Evolutionary conservation across 495 filamentous ascomycete species (phyloP).

Genomic region (Filosporella fistucella): DNA sequence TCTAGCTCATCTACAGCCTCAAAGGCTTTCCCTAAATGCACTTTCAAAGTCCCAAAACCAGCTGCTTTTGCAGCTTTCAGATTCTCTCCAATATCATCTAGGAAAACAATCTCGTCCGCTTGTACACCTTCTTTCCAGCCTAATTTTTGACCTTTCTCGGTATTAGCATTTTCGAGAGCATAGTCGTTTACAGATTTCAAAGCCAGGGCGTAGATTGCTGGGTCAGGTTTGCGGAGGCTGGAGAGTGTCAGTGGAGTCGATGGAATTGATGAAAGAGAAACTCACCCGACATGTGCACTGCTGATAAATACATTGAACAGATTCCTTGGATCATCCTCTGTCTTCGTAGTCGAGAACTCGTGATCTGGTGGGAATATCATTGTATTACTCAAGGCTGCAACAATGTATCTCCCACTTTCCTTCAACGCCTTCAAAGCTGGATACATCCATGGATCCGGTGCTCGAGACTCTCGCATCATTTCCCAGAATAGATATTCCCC

Average conservation of each 20-base stretch:
- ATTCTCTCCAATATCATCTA: slow-evolving; percentile 97
- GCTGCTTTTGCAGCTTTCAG: slow-evolving; percentile 70
- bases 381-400: slow-evolving; percentile 87
- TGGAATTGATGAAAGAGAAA: too few relatives aligned
- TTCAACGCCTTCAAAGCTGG: slow-evolving; percentile 71
- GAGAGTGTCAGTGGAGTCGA: too few relatives aligned
- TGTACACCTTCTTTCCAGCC: slow-evolving; percentile 48
- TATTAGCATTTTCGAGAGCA: slow-evolving; percentile 37
- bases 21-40: slow-evolving; percentile 69
- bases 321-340: slow-evolving; percentile 43
- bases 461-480: slow-evolving; percentile 77
- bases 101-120: slow-evolving; percentile 72
- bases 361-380: slow-evolving; percentile 72
- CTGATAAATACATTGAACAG: slow-evolving; percentile 82
- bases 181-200: slow-evolving; percentile 57
- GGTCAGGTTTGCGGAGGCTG: slow-evolving; percentile 84
- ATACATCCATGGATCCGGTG: slow-evolving; percentile 80
- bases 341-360: slow-evolving; percentile 37
- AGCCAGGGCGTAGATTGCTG: slow-evolving; percentile 72
- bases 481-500: slow-evolving; percentile 80
- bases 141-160: slow-evolving; percentile 29
- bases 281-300: slow-evolving; percentile 79
- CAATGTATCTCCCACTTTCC: slow-evolving; percentile 57
- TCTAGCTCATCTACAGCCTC: slow-evolving; percentile 60
- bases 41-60: slow-evolving; percentile 82